Evolutionary conservation across 1,139 yeast species (phyloP), one percentile per base, ranked within the genome.

Genomic region (Pichia sp.): DNA sequence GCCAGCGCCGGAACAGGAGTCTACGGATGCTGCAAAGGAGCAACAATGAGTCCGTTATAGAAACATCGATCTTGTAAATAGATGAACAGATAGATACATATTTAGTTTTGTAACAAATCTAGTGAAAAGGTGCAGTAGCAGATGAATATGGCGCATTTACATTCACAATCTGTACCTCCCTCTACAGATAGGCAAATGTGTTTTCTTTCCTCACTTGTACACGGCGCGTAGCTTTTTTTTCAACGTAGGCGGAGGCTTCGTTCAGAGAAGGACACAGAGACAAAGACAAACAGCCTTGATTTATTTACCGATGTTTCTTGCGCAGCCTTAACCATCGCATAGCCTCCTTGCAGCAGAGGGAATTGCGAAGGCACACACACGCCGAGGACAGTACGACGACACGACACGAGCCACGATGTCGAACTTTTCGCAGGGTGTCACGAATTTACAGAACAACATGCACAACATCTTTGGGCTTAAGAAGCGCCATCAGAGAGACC

Each of bases 391-490:
- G 24, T 20, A 20, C 24, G 24, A 20, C 24, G 24, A 20, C 29
- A 10, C 9, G 27, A 49, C 20, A n/a, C n/a, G 34, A 34, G 30
- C 38, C 38, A 38, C 12, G 9, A 58, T 47, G 54, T 54, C 56
- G 34, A 56, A 48, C 36, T 56, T 48, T 17, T 52, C 53, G 16
- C 59, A 51, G 31, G 59, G 59, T 6, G 59, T 58, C 0, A 52
- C 57, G 4, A 58, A 55, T 16, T 20, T 56, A n/a, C 59, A 58
- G 16, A 48, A 45, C n/a, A 56, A 56, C 42, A 56, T 56, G 59
- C 58, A 56, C 14, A 52, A 50, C 20, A 56, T 59, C 8, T 59
- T 59, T 48, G 59, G 56, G 4, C 38, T 58, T 4, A 51, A 48
- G 2, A 58, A 24, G 45, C 57, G 60, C 46, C 44, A 51, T 16